Base-by-base conservation (phyloP, 495 filamentous ascomycete genomes). In the Annulohypoxylon bovei region DNA sequence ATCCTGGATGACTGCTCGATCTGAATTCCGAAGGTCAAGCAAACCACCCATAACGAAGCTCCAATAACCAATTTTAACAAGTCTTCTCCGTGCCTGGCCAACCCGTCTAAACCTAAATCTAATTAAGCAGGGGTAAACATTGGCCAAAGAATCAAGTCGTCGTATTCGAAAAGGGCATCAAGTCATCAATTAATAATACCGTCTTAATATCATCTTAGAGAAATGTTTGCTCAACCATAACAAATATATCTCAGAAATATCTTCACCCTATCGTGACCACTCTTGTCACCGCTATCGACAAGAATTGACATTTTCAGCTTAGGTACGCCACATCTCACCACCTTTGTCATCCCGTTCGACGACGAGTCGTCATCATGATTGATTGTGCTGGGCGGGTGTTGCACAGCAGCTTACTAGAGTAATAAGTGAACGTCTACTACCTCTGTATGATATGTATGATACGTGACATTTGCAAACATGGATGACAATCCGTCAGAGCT, bases 341-440 rank as follows among this genome's bases (percentile, higher is more conserved):
- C 53, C 44, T 59, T 39, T 16, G 37, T 54, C 47, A 14, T 50
- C 18, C 16, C 35, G 58, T 62, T 46, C 53, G 22, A 67, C 68
- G 35, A 54, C 18, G 47, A 61, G 60, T 55, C 65, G 69, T 68
- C 69, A 72, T 72, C 60, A 28, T 49, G 47, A 56, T 46, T 46
- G 53, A 67, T 67, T 50, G 62, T 37, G 59, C 69, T 67, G 58
- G 47, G 64, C 22, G 39, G 54, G 63, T 25, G 68, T 71, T 53
- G 63, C 68, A 71, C 68, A 53, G 44, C 62, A 71, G 68, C 68
- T 71, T 71, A 71, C 68, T 71, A 66, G 57, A 66, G 52, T 18
- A 37, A 49, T 8, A 40, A 32, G 55, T 57, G 46, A 53, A 49
- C 32, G 28, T 50, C 46, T 50, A 18, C 6, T n/a, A 11, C 16